Percentiles rank a stretch among this genome's conserved stretches.
phyloP scores from a whole-genome alignment of 1,139 yeast species.

The Debaryomyces sp. region DNA sequence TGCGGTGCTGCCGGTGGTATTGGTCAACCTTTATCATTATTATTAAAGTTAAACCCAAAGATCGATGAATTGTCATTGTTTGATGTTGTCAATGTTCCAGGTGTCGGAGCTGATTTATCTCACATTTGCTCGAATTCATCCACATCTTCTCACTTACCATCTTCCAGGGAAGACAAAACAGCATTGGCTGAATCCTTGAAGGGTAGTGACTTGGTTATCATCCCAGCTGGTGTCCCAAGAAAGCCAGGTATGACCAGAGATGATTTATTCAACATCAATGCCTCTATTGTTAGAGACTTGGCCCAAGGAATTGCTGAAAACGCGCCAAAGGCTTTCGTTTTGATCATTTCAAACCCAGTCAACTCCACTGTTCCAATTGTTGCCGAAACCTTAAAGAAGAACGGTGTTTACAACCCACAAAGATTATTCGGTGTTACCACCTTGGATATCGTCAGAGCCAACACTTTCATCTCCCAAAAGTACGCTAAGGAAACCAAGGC shows the following conservation, averaged over 20 bases:
- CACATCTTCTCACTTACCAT: slow-evolving; percentile 81
- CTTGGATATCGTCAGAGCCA: slow-evolving; percentile 90
- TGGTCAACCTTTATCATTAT: slow-evolving; percentile 94
- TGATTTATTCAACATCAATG: slow-evolving; percentile 96
- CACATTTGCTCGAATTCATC: slow-evolving; percentile 90
- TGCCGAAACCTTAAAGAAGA: slow-evolving; percentile 86
- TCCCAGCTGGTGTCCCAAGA: slow-evolving; percentile 99
- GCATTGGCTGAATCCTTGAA: slow-evolving; percentile 78
- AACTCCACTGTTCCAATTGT: slow-evolving; percentile 98
- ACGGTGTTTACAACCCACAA: slow-evolving; percentile 88
- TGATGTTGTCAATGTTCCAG: slow-evolving; percentile 93
- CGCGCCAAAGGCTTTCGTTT: slow-evolving; percentile 86
- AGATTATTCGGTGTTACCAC: slow-evolving; percentile 97
- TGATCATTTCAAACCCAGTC: slow-evolving; percentile 94
- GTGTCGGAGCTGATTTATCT: slow-evolving; percentile 95
- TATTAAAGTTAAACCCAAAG: slow-evolving; percentile 83
- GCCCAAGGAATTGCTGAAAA: slow-evolving; percentile 86
- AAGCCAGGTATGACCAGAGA: slow-evolving; percentile 99
- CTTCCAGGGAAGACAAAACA: slow-evolving; percentile 62
- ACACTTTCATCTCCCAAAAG: slow-evolving; percentile 84
- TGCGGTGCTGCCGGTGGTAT: slow-evolving; percentile 98
- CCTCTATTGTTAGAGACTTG: slow-evolving; percentile 90
- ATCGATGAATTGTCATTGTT: slow-evolving; percentile 85
- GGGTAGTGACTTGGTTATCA: slow-evolving; percentile 84
- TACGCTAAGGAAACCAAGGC: slow-evolving; percentile 56